Evolutionary conservation across 257 asterid species (phyloP).

Genomic region (Leonotis leonurus): DNA sequence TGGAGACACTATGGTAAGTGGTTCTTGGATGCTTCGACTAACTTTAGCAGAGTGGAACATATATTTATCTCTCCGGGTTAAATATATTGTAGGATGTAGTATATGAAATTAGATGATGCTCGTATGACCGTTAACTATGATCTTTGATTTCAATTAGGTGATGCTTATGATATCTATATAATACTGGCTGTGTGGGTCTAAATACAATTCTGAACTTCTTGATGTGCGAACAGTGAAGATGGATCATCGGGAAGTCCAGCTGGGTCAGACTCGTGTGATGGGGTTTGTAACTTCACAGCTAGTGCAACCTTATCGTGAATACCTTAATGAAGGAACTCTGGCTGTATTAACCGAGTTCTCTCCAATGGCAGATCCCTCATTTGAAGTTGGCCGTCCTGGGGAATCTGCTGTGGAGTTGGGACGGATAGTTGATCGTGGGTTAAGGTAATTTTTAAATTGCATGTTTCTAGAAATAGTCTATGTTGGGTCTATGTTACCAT

Average conservation of each 20-base stretch:
- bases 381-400: slow-evolving; percentile 91
- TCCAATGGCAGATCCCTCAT: slow-evolving; percentile 98
- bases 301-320: slow-evolving; percentile 86
- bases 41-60: background rate
- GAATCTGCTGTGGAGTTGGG: slow-evolving; percentile 93
- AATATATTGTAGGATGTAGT: background rate
- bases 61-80: background rate
- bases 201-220: background rate
- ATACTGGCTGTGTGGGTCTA: background rate
- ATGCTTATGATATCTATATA: background rate
- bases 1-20: background rate
- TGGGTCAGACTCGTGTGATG: slow-evolving; percentile 88
- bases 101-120: background rate
- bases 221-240: slow-evolving; percentile 62
- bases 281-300: slow-evolving; percentile 77
- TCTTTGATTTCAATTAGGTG: background rate
- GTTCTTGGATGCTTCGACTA: background rate
- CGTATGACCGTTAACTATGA: background rate
- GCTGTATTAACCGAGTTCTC: slow-evolving; percentile 84
- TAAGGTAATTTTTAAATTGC: slow-evolving; percentile 44
- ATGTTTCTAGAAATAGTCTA: background rate
- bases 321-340: slow-evolving; percentile 86
- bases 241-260: slow-evolving; percentile 94
- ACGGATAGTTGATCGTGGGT: slow-evolving; percentile 89
- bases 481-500: too few relatives aligned